Percentiles rank a stretch among this genome's conserved stretches.
Evolutionary conservation across 306 rosid species (phyloP).

Genomic region (Prunus mongolica): DNA sequence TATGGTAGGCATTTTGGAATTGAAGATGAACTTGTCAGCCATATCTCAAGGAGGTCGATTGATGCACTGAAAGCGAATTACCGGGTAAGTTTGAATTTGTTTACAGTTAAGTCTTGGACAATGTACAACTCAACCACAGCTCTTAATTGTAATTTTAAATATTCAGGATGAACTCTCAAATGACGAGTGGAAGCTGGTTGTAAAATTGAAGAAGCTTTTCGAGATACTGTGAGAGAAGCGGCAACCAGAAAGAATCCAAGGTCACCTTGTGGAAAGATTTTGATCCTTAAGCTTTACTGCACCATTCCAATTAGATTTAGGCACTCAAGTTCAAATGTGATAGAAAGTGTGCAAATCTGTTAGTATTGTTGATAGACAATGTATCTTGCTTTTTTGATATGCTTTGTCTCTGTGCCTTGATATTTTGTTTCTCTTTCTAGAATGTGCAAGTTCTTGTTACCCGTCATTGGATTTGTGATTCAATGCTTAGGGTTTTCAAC

Average conservation of each 20-base stretch:
- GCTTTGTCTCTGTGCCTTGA: too few relatives aligned
- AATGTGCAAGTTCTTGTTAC: too few relatives aligned
- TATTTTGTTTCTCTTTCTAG: too few relatives aligned
- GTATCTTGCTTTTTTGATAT: too few relatives aligned
- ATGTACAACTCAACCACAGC: background rate
- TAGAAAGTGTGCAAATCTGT: too few relatives aligned
- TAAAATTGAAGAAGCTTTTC: conserved; percentile 76
- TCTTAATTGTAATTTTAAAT: conserved; percentile 5
- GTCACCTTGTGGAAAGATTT: background rate
- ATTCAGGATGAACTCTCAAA: conserved; percentile 63
- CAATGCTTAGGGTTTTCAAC: too few relatives aligned
- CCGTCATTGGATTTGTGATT: too few relatives aligned
- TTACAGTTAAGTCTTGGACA: background rate
- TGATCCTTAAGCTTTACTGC: background rate
- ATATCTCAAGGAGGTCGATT: conserved; percentile 75
- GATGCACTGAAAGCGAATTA: conserved; percentile 76
- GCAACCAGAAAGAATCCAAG: background rate
- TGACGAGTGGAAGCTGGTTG: conserved; percentile 83
- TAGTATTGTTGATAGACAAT: too few relatives aligned
- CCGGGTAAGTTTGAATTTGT: conserved; percentile 50
- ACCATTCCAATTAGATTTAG: background rate
- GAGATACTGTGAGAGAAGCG: conserved; percentile 48
- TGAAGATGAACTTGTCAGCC: conserved; percentile 94
- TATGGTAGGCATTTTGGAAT: conserved; percentile 90
- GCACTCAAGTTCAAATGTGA: background rate